phyloP scores from a whole-genome alignment of 2,329 filamentous ascomycete species.

The Cordyceps pruinosa region DNA sequence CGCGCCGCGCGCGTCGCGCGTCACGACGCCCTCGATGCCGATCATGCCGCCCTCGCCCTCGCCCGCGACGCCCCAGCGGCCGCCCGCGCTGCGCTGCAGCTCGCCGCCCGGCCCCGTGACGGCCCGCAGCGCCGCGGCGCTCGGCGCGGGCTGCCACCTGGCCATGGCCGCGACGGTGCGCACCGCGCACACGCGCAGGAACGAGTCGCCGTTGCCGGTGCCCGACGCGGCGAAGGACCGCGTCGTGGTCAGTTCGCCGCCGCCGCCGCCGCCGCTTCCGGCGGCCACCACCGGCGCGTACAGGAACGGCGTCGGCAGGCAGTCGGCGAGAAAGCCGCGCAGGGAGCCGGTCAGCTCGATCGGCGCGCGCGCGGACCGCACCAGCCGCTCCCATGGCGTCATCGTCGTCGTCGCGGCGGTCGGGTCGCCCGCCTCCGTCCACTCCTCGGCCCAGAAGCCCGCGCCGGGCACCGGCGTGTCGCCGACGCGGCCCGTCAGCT shows the following conservation, averaged over 20 bases:
- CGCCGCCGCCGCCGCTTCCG: neutral
- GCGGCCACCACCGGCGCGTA: constrained; percentile 27
- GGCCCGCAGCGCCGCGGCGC: constrained; percentile 52
- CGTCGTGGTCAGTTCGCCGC: constrained; percentile 25
- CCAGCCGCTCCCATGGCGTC: constrained; percentile 14
- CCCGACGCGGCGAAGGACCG: constrained; percentile 59
- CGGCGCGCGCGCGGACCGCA: constrained; percentile 17
- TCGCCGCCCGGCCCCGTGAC: constrained; percentile 67
- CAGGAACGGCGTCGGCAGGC: constrained; percentile 44
- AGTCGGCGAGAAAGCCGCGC: constrained; percentile 48
- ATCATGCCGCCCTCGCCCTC: constrained; percentile 85
- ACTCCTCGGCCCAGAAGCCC: constrained; percentile 87
- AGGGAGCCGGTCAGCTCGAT: constrained; percentile 30
- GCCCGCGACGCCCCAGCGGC: constrained; percentile 64
- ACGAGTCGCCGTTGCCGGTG: constrained; percentile 85
- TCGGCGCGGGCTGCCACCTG: constrained; percentile 49
- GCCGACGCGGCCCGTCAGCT: constrained; percentile 75
- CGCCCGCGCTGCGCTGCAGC: constrained; percentile 65
- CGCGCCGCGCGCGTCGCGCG: constrained; percentile 36
- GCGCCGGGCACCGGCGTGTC: constrained; percentile 80
- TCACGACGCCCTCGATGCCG: constrained; percentile 59
- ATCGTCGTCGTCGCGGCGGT: constrained; percentile 12
- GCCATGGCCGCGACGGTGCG: constrained; percentile 68
- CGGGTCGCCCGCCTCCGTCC: constrained; percentile 46
- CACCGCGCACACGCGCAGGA: constrained; percentile 64